phyloP scores from a whole-genome alignment of 345 rosid genomes.

The Trapa bicornis region DNA sequence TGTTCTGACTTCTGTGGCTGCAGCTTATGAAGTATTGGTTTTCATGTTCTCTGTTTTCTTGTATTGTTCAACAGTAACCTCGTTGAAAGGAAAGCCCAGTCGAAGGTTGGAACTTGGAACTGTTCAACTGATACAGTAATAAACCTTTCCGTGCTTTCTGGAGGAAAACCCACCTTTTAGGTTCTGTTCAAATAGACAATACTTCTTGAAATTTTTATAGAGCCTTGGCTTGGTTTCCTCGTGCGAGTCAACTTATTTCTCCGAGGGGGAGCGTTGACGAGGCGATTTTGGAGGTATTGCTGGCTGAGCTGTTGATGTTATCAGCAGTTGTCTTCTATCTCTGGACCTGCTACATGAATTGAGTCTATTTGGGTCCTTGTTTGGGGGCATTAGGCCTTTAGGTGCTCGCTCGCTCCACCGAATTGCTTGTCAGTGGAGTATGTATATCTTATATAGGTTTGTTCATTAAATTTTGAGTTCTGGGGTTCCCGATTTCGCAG shows the following conservation, averaged over 20 bases:
- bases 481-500: neutral
- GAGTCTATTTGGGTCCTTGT: too few relatives aligned
- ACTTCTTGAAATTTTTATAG: neutral
- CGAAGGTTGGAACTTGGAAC: neutral
- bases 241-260: neutral
- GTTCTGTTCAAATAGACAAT: neutral
- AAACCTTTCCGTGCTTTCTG: neutral
- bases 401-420: neutral
- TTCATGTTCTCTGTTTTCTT: neutral
- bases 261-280: neutral
- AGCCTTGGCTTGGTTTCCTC: neutral
- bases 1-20: too few relatives aligned
- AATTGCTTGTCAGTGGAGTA: neutral
- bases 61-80: neutral
- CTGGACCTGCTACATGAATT: neutral
- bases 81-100: neutral
- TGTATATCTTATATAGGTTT: neutral
- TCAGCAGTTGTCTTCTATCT: neutral
- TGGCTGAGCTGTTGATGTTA: neutral
- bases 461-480: neutral
- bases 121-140: neutral
- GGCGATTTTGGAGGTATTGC: neutral
- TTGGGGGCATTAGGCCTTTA: neutral
- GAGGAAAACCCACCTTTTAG: slow-evolving; percentile 1
- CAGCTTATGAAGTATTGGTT: neutral